Percentiles rank a stretch among this genome's conserved stretches.
These are phyloP conservation scores for Colletotrichum falcatum DNA, from an alignment of 2,329 filamentous ascomycete species.

Conservation along the genomic window DNA sequence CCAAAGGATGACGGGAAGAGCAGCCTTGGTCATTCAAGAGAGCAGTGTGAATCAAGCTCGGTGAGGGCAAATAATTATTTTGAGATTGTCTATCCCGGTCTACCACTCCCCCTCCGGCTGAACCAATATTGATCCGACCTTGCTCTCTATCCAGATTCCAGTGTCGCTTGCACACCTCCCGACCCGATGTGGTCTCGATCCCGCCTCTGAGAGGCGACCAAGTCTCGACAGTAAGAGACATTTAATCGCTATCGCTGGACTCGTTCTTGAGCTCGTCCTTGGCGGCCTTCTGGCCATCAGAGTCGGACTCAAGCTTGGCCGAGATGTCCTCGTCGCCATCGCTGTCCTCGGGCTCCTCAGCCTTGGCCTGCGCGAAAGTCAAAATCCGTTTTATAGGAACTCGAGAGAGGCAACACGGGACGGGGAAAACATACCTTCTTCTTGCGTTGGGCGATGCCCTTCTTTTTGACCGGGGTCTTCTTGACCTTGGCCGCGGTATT, in stretches of 20 bases:
- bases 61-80: not conserved
- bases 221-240: not conserved
- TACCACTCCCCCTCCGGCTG: not conserved
- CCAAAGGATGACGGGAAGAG: not conserved
- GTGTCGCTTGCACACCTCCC: not conserved
- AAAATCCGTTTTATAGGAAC: not conserved
- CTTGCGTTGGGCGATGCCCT: slow-evolving; percentile 45
- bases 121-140: not conserved
- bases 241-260: slow-evolving; percentile 1
- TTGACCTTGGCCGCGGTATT: slow-evolving; percentile 48
- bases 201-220: not conserved
- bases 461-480: slow-evolving; percentile 50
- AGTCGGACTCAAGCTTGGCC: slow-evolving; percentile 31
- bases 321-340: slow-evolving; percentile 26
- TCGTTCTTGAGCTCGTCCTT: slow-evolving; percentile 9
- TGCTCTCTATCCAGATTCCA: not conserved
- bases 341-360: not conserved
- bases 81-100: not conserved
- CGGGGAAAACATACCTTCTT: slow-evolving; percentile 21
- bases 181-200: not conserved
- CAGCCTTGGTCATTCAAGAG: not conserved
- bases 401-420: not conserved
- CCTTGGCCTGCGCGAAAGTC: slow-evolving; percentile 1
- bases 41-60: not conserved
- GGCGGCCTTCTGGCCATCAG: slow-evolving; percentile 27